A percentile compares a stretch with the other conserved stretches of the same genome.
These are phyloP conservation scores for Acanthamoeba triangularis DNA, from an alignment of 208 protist species.

Conservation along the genomic window DNA sequence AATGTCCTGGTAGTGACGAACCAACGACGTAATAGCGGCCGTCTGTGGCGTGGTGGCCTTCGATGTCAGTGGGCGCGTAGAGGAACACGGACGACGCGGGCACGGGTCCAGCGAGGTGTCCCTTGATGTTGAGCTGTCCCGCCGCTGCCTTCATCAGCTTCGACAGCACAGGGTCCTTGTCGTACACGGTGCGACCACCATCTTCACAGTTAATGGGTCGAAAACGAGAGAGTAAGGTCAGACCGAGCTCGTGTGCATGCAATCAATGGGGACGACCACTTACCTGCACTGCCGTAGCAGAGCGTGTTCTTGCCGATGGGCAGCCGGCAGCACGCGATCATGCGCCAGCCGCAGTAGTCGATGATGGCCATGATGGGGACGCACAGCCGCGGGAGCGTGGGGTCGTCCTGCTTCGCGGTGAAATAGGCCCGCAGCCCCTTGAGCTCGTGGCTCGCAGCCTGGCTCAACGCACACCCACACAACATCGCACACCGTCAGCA, in stretches of 20 bases:
- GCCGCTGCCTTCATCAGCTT: conserved; percentile 24
- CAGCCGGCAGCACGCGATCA: conserved; percentile 68
- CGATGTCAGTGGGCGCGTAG: conserved; percentile 46
- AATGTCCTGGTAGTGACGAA: not conserved
- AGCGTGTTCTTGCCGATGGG: conserved; percentile 70
- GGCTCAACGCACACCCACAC: no score
- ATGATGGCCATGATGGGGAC: conserved; percentile 47
- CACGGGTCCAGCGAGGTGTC: not conserved
- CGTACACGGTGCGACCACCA: conserved; percentile 9
- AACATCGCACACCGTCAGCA: not conserved
- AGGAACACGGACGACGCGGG: not conserved
- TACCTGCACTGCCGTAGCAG: conserved; percentile 76
- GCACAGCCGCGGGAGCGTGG: conserved; percentile 4
- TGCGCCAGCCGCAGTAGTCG: conserved; percentile 79
- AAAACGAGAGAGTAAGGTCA: not conserved
- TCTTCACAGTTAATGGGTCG: not conserved
- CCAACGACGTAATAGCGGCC: conserved; percentile 48
- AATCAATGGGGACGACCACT: not conserved
- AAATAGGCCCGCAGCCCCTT: conserved; percentile 42
- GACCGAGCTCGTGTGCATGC: not conserved
- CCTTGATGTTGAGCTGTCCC: conserved; percentile 30
- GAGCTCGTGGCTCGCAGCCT: conserved; percentile 41
- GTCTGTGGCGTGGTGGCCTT: conserved; percentile 11
- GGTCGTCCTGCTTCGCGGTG: not conserved
- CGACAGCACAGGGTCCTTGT: not conserved